Conservation (phyloP, 768 basidiomycete species). For the Suillus luteus region DNA sequence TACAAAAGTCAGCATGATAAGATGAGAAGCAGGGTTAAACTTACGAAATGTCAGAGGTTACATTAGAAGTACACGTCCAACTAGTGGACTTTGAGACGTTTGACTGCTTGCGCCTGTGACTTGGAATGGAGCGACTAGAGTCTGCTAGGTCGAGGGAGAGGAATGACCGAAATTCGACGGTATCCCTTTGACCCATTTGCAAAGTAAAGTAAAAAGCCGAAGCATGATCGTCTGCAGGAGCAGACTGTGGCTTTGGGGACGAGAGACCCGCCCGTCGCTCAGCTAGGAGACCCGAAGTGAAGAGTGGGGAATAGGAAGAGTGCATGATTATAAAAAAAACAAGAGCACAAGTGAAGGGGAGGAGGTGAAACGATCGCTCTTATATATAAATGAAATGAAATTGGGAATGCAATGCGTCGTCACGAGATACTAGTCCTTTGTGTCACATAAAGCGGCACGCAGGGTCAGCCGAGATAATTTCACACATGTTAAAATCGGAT, state of each 20-base stretch:
- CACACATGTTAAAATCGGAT: too few relatives aligned
- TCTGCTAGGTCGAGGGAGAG: constrained; percentile 71
- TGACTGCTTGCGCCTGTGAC: constrained; percentile 37
- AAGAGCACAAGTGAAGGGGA: not conserved
- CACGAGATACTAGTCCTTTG: constrained; percentile 10
- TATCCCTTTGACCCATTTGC: constrained; percentile 41
- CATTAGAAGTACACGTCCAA: constrained; percentile 26
- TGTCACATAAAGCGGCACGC: too few relatives aligned
- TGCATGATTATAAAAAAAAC: constrained; percentile 14
- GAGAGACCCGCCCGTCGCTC: constrained; percentile 24
- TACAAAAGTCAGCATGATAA: constrained; percentile 4
- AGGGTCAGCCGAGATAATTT: too few relatives aligned
- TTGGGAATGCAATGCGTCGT: constrained; percentile 11
- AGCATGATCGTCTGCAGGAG: constrained; percentile 31
- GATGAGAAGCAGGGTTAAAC: constrained; percentile 6
- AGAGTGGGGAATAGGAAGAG: constrained; percentile 56
- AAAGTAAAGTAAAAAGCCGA: constrained; percentile 53
- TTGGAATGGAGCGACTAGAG: constrained; percentile 43
- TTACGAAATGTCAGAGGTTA: constrained; percentile 20
- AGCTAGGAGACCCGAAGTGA: constrained; percentile 61
- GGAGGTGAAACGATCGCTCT: not conserved
- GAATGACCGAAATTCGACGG: constrained; percentile 53
- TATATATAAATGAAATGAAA: constrained; percentile 4
- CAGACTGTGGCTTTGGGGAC: not conserved
- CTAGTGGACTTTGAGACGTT: constrained; percentile 32